Evolutionary conservation across 2,329 filamentous ascomycete genomes (phyloP), one percentile per base, ranked within the genome.

Genomic region (Colletotrichum sp.): DNA sequence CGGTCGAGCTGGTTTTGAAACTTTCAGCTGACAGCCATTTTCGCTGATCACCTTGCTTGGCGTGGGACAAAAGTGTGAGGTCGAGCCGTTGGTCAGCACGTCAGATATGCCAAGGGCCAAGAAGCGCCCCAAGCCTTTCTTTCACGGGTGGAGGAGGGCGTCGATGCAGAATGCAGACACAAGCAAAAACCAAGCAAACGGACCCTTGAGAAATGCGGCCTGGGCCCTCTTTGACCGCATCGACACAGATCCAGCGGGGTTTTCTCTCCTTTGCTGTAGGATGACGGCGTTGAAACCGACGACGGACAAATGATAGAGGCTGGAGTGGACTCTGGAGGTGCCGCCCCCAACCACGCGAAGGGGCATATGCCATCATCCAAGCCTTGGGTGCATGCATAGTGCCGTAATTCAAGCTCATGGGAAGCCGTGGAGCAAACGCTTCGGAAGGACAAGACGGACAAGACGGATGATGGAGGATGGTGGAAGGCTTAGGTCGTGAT

Each of bases 341-440:
- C 24, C 10, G n/a, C 32, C 43, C 57, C 61, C 64, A 6, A 36
- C 34, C 70, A 28, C 32, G 34, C 32, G 21, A 68, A 63, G 69
- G 69, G 57, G 43, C 21, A 26, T n/a, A 75, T 73, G 48, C 57
- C 70, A 74, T 76, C 71, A 76, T 74, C 74, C 71, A 76, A 74
- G 74, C 59, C 74, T 64, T 30, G 59, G 48, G 59, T 69, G 64
- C 65, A 76, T 74, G 70, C 74, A 24, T 65, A 64, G 65, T 76
- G 65, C 74, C 65, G 74, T 69, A 66, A 69, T 65, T 65, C 64
- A 76, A 69, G 74, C 70, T 74, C 74, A 69, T 52, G 70, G 60
- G 18, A 57, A 60, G 57, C 34, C 59, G 64, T 65, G 74, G 64
- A 74, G 59, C 32, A 60, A 26, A 48, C 43, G 3, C 6, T 7